Conservation (phyloP, 73 alveolate genomes). For the Tetrahymena thermophila region DNA sequence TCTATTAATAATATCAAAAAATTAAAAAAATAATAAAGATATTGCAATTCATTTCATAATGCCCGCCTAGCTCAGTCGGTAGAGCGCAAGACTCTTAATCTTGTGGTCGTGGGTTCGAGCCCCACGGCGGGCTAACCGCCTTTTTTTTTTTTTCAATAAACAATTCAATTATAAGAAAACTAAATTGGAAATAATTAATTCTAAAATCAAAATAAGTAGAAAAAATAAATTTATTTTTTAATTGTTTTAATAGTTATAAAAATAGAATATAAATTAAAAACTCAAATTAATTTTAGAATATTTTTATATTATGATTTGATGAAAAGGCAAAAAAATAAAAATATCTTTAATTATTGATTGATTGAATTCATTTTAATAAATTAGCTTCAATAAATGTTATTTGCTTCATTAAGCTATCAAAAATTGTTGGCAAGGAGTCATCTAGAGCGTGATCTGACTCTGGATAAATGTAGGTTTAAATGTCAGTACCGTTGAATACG, state of each 20-base stretch:
- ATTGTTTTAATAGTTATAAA: too few relatives aligned
- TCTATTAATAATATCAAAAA: not conserved
- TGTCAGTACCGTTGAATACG: conserved; percentile 13
- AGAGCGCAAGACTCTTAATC: conserved; percentile 4
- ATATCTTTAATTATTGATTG: not conserved
- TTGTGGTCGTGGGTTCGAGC: conserved; percentile 7
- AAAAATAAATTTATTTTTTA: too few relatives aligned
- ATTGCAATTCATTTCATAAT: not conserved
- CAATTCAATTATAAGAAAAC: too few relatives aligned
- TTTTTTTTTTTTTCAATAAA: not conserved
- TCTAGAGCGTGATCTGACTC: conserved; percentile 23
- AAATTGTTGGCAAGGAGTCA: conserved; percentile 16
- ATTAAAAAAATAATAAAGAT: too few relatives aligned
- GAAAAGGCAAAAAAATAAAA: not conserved
- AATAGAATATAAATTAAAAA: too few relatives aligned
- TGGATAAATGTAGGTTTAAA: conserved; percentile 34
- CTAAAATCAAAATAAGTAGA: too few relatives aligned
- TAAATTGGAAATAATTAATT: too few relatives aligned
- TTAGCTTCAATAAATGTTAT: not conserved
- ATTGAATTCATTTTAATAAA: not conserved
- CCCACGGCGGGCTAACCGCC: conserved; percentile 8
- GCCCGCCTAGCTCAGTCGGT: conserved; percentile 9
- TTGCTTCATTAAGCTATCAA: not conserved
- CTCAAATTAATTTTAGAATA: too few relatives aligned
- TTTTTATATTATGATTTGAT: too few relatives aligned